phyloP scores from a whole-genome alignment of 2,329 filamentous ascomycete genomes.

The Plenodomus biglobosus region DNA sequence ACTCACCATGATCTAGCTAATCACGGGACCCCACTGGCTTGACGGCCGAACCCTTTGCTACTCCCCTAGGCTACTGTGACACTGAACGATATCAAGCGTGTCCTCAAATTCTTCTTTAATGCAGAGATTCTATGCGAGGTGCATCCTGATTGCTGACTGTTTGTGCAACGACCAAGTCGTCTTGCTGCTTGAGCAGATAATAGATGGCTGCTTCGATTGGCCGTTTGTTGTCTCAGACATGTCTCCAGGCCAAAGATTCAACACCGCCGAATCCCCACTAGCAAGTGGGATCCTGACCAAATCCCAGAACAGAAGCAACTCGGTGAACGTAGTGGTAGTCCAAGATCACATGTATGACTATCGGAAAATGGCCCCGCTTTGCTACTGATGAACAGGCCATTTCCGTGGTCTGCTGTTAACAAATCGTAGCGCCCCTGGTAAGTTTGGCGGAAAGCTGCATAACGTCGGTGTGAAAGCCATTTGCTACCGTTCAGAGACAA shows the following conservation, averaged over 20 bases:
- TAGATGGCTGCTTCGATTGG: background rate
- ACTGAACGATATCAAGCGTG: background rate
- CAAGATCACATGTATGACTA: too few species aligned
- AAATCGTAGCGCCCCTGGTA: background rate
- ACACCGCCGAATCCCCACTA: background rate
- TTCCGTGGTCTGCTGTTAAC: background rate
- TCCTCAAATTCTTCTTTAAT: background rate
- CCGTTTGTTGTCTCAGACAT: background rate
- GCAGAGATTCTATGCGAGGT: background rate
- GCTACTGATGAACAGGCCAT: background rate
- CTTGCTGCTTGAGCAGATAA: background rate
- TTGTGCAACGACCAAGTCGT: background rate
- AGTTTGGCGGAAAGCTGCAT: background rate
- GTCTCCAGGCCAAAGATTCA: background rate
- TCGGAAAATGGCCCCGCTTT: background rate
- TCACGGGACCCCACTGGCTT: too few species aligned
- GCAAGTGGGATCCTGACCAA: too few species aligned
- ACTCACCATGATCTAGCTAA: too few species aligned
- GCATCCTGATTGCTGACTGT: background rate
- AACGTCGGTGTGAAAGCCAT: background rate
- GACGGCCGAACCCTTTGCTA: too few species aligned
- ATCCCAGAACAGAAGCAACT: too few species aligned
- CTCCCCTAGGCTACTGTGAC: too few species aligned
- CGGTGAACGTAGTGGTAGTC: too few species aligned
- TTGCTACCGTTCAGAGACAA: conserved; percentile 2